phyloP scores from a whole-genome alignment of 2,329 filamentous ascomycete species.

The Paraphoma sp. region DNA sequence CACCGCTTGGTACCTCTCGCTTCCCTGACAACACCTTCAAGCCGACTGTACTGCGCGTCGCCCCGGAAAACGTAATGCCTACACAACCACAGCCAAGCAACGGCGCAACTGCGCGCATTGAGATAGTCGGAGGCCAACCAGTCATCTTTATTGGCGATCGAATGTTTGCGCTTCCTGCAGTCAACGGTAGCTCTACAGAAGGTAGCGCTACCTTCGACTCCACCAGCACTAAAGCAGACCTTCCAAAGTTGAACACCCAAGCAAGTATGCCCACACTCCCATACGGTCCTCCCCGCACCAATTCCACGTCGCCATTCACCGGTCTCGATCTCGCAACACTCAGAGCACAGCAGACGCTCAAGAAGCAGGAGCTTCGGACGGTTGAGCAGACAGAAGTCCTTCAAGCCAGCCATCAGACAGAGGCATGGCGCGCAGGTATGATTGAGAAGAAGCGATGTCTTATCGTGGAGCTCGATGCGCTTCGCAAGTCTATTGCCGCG shows the following conservation, averaged over 20 bases:
- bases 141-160: slow-evolving; percentile 40
- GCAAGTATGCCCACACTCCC: slow-evolving; percentile 13
- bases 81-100: slow-evolving; percentile 26
- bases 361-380: slow-evolving; percentile 42
- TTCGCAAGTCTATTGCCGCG: slow-evolving; percentile 43
- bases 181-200: slow-evolving; percentile 22
- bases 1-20: slow-evolving; percentile 37
- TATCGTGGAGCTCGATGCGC: slow-evolving; percentile 44
- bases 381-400: slow-evolving; percentile 47
- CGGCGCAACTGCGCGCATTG: slow-evolving; percentile 32
- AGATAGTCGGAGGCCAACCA: slow-evolving; percentile 40
- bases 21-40: slow-evolving; percentile 41
- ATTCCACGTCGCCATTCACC: slow-evolving; percentile 27
- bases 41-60: slow-evolving; percentile 27
- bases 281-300: slow-evolving; percentile 19
- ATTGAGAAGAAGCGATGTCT: slow-evolving; percentile 45
- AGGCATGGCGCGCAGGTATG: slow-evolving; percentile 40
- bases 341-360: slow-evolving; percentile 35
- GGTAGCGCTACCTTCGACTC: slow-evolving; percentile 10
- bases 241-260: slow-evolving; percentile 16
- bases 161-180: slow-evolving; percentile 40
- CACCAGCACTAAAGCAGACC: slow-evolving; percentile 20
- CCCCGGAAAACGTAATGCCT: slow-evolving; percentile 31
- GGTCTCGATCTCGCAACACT: slow-evolving; percentile 35
- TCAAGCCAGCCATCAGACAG: slow-evolving; percentile 39